Evolutionary conservation across 257 asterid species (phyloP), one percentile per base, ranked within the genome.

Genomic region (Solanum etuberosum): DNA sequence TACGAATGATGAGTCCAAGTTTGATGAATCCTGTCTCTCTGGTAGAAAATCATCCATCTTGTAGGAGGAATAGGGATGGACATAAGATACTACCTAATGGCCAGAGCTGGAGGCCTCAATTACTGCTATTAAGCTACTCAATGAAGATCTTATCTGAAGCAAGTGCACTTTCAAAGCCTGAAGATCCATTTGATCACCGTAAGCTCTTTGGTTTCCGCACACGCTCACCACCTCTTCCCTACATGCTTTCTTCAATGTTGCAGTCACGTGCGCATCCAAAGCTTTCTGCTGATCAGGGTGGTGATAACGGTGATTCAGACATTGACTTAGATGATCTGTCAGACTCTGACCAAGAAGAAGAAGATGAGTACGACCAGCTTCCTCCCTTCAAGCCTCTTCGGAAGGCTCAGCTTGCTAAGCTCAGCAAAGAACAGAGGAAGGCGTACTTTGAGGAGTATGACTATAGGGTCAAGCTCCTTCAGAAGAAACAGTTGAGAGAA

Each of bases 361-460:
- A 93, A 88, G 99, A 95, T 18, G 99, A 97, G 93, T 97, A 97
- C 23, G 99, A 97, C 74, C 97, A 96, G 93, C 98, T 97, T 61
- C 99, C 99, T n/a, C 96, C 98, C 14, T 97, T 97, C 88, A 94
- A 90, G 95, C 97, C 99, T 82, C 98, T 95, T 40, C 92, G 89
- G 91, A 94, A 91, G 88, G 91, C 93, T 86, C 99, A 96, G 91
- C 35, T 97, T 8, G 93, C 93, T 2, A 93, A 88, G 92, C 97
- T 97, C 54, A 93, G 94, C 88, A 90, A 85, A 59, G 98, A 95
- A 57, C 99, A 97, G 91, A 93, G 89, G 89, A 96, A 89, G 89
- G 99, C 99, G 7, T 96, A 97, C 89, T 95, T 93, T 34, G 99
- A 94, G 86, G 99, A 97, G 94, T 97, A 91, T 40, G 99, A 97